Evolutionary conservation across 2,329 filamentous ascomycete genomes (phyloP).

Genomic region (Penicillium sp.): DNA sequence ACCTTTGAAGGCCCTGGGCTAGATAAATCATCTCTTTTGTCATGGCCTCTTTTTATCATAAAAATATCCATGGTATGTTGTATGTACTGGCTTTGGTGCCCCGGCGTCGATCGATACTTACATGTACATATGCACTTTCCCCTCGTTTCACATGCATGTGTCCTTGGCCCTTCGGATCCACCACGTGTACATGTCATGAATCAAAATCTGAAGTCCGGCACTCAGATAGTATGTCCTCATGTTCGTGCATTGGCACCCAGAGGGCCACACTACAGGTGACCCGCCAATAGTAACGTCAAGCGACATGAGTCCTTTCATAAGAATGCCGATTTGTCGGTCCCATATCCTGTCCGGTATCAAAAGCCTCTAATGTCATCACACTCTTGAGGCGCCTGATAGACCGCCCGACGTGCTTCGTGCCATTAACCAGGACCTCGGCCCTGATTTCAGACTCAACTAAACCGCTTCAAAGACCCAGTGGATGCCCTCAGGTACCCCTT

Average conservation of each 20-base stretch:
- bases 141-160: neutral
- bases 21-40: neutral
- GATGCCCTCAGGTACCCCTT: no score
- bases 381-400: no score
- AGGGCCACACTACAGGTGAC: slow-evolving; percentile 9
- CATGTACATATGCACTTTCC: neutral
- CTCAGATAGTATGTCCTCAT: slow-evolving; percentile 19
- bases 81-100: neutral
- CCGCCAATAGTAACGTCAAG: slow-evolving; percentile 20
- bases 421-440: no score
- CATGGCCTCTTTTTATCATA: neutral
- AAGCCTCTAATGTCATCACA: neutral
- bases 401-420: no score
- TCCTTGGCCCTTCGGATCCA: neutral
- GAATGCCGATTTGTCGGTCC: slow-evolving; percentile 11
- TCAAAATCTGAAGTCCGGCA: slow-evolving; percentile 16
- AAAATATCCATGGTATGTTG: neutral
- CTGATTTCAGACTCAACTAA: no score
- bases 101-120: no score
- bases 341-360: slow-evolving; percentile 4
- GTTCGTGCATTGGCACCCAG: slow-evolving; percentile 8
- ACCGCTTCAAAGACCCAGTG: no score
- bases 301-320: slow-evolving; percentile 19
- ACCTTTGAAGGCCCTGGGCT: no score
- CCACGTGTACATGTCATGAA: neutral